Evolutionary conservation across 2,329 filamentous ascomycete genomes (phyloP), one percentile per base, ranked within the genome.

Genomic region (Botrytis sinoallii): DNA sequence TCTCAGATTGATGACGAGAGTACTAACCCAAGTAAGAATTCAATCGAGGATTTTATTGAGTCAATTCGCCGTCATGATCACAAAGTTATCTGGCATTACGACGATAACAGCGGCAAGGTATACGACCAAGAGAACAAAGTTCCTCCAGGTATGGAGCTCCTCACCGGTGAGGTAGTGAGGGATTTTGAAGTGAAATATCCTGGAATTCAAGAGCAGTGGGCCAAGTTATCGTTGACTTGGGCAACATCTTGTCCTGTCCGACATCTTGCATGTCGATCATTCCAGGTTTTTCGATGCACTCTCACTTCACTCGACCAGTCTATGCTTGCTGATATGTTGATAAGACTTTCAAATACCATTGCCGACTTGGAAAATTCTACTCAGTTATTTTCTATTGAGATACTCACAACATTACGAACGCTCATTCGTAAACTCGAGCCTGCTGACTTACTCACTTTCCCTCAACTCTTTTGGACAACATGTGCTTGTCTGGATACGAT

Each of bases 311-410:
- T 98, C 35, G 95, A 99, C 80, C 94, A 97, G 77, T 87, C 91
- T 73, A 99, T 98, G 95, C 88, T 99, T 25, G 94, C 94, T 3
- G 96, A 99, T 79, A 99, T 99, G 94, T 89, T 99, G 35, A 95
- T 93, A 20, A 89, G 97, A 65, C 86, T 99, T 46, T 98, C 95
- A 2, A 99, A 98, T 82, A 99, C 96, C 0, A 96, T 99, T 79
- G 95, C 97, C 0, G 95, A 98, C 77, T 94, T 98, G 78, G 94
- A 97, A 79, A 89, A 91, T 0, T 95, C 98, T 83, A 97, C 98
- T 71, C 94, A 98, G 79, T 95, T 94, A 0, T 99, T 99, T 80
- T 97, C 96, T 0, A 95, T 98, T 91, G 97, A 99, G 81, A 98
- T 99, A 73, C 83, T 99, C 71, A 98, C 95, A 0, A 99, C 97